Evolutionary conservation across 2,329 filamentous ascomycete species (phyloP).

Genomic region (Leptodontidium sp.): DNA sequence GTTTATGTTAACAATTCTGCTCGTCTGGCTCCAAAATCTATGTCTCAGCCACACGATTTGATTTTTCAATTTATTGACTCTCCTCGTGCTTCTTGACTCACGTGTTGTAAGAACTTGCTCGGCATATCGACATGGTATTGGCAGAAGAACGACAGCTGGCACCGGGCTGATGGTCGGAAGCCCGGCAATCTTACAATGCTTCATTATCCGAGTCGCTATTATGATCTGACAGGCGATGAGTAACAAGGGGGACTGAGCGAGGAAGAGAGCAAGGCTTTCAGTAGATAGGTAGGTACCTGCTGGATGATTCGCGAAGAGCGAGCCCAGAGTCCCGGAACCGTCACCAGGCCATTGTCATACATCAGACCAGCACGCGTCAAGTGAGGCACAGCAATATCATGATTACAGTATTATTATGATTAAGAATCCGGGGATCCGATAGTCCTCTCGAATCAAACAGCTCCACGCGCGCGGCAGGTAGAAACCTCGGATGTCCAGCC

Average conservation of each 20-base stretch:
- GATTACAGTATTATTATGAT: slow-evolving; percentile 8
- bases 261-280: slow-evolving; percentile 18
- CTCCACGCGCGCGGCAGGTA: slow-evolving; percentile 13
- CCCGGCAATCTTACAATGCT: neutral
- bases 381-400: slow-evolving; percentile 5
- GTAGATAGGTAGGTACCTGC: slow-evolving; percentile 11
- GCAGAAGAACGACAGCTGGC: slow-evolving; percentile 19
- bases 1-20: slow-evolving; percentile 22
- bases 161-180: slow-evolving; percentile 6
- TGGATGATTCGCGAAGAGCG: slow-evolving; percentile 17
- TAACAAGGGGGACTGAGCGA: slow-evolving; percentile 17
- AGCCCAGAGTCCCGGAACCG: neutral
- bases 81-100: neutral
- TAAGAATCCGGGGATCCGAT: slow-evolving; percentile 16
- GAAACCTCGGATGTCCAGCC: slow-evolving; percentile 3
- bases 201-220: slow-evolving; percentile 11
- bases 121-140: slow-evolving; percentile 14
- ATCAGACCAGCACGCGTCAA: slow-evolving; percentile 7
- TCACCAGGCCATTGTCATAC: neutral
- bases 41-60: slow-evolving; percentile 15
- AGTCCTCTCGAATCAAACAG: slow-evolving; percentile 19
- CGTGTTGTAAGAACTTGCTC: neutral
- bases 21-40: slow-evolving; percentile 21
- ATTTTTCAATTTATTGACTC: slow-evolving; percentile 7
- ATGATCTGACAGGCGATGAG: slow-evolving; percentile 24